A percentile compares a stretch with the other conserved stretches of the same genome.
Evolutionary conservation across 2,329 filamentous ascomycete species (phyloP).

Genomic region (Fusarium napiforme): DNA sequence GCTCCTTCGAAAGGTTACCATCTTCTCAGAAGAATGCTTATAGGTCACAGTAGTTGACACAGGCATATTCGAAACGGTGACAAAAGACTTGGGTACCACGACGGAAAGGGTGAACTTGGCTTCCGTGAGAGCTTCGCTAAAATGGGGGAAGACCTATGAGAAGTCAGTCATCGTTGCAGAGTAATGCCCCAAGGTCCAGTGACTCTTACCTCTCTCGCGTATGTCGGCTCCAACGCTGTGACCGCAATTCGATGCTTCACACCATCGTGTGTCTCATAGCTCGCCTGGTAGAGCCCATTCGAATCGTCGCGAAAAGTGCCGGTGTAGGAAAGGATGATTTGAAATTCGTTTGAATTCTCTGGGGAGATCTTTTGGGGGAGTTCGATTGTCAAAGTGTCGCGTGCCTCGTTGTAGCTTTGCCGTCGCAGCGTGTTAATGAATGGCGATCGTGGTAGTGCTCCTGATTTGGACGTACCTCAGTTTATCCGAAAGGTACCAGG

Average conservation of each 20-base stretch:
- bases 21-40: accelerated
- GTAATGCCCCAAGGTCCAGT: no score
- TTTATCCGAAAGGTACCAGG: accelerated
- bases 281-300: not conserved
- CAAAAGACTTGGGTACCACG: not conserved
- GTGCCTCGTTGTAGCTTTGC: not conserved
- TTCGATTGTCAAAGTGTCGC: accelerated
- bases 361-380: accelerated
- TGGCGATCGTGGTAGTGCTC: accelerated
- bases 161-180: not conserved
- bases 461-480: accelerated
- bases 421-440: accelerated
- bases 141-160: not conserved
- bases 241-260: not conserved
- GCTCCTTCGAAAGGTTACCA: not conserved
- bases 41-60: accelerated
- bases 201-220: not conserved
- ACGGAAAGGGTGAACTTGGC: not conserved
- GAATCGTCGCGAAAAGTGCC: not conserved
- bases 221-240: not conserved
- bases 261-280: not conserved
- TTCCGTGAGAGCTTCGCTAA: accelerated
- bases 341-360: accelerated
- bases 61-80: accelerated
- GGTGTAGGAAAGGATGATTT: accelerated